phyloP scores from a whole-genome alignment of 495 filamentous ascomycete genomes.

The Aspergillus mulundensis region DNA sequence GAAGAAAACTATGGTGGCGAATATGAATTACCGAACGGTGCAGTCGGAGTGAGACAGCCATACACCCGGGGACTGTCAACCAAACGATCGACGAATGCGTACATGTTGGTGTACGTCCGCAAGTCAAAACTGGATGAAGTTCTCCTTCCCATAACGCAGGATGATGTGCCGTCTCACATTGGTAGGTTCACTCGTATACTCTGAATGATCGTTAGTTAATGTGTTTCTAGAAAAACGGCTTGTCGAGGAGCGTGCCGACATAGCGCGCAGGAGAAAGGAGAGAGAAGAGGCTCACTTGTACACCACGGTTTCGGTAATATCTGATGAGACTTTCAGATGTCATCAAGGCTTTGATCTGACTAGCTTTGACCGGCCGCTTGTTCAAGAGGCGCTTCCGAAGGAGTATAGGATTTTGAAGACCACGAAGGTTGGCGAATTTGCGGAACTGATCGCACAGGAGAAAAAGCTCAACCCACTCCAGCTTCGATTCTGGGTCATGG shows the following conservation, averaged over 20 bases:
- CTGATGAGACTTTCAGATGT: slow-evolving; percentile 69
- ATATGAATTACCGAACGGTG: slow-evolving; percentile 61
- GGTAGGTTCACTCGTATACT: slow-evolving; percentile 43
- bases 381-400: slow-evolving; percentile 53
- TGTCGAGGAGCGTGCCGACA: slow-evolving; percentile 72
- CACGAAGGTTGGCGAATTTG: slow-evolving; percentile 71
- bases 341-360: slow-evolving; percentile 86
- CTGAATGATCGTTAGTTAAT: slow-evolving; percentile 25
- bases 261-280: slow-evolving; percentile 75
- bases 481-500: slow-evolving; percentile 91
- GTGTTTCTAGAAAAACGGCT: slow-evolving; percentile 55
- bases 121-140: slow-evolving; percentile 78
- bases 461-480: slow-evolving; percentile 52
- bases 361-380: slow-evolving; percentile 63
- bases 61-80: slow-evolving; percentile 63
- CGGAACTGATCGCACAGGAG: slow-evolving; percentile 63
- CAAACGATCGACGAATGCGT: slow-evolving; percentile 76
- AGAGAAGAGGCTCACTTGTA: slow-evolving; percentile 92
- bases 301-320: slow-evolving; percentile 74
- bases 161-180: slow-evolving; percentile 81
- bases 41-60: slow-evolving; percentile 55
- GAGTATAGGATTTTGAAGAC: slow-evolving; percentile 66
- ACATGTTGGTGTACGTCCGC: slow-evolving; percentile 98
- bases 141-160: slow-evolving; percentile 65
- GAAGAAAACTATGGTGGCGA: slow-evolving; percentile 97